These are phyloP conservation scores for Aspergillus caelatus DNA, from an alignment of 2,329 filamentous ascomycete species.

Conservation along the genomic window DNA sequence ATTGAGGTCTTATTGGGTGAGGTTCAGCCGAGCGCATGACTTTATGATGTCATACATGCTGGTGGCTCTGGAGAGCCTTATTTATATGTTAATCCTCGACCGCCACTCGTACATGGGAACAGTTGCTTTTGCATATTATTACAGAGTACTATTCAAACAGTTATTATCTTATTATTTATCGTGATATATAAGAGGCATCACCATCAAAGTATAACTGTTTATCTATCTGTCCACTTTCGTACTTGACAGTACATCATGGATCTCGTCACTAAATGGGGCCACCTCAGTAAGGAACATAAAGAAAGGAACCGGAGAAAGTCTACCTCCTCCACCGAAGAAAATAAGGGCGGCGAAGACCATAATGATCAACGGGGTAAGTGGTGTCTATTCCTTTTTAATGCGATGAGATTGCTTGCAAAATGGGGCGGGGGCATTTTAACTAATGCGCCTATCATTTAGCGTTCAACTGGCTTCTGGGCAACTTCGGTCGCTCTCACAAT, in stretches of 20 bases:
- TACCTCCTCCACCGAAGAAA: conserved; percentile 1
- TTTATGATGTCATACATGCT: not conserved
- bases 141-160: not conserved
- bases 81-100: not conserved
- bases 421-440: not conserved
- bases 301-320: conserved; percentile 1
- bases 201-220: not conserved
- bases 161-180: not conserved
- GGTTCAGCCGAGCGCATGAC: not conserved
- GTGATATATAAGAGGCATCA: not conserved
- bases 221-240: not conserved
- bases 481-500: conserved; percentile 16
- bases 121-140: not conserved
- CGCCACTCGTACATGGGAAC: not conserved
- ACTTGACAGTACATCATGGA: conserved; percentile 12
- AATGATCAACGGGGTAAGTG: conserved; percentile 14
- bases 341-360: not conserved
- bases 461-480: conserved; percentile 61
- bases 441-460: conserved; percentile 38
- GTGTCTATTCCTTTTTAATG: not conserved
- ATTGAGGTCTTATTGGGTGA: not conserved
- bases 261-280: conserved; percentile 18
- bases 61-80: not conserved
- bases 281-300: conserved; percentile 13
- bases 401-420: not conserved